Evolutionary conservation across 306 rosid genomes (phyloP).

Genomic region (Cucumis cinereus): DNA sequence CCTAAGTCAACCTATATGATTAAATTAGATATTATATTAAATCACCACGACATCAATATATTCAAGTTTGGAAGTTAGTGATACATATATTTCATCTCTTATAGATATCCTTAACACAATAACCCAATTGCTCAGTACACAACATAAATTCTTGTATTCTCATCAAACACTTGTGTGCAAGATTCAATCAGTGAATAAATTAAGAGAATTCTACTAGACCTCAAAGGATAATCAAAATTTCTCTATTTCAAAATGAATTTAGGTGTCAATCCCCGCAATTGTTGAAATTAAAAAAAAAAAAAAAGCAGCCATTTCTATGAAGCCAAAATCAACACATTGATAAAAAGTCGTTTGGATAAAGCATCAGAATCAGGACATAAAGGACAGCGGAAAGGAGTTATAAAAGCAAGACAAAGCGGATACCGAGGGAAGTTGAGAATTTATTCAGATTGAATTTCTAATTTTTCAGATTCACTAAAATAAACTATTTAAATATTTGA

Average conservation of each 20-base stretch:
- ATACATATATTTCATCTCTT: not conserved
- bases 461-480: not conserved
- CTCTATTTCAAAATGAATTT: not conserved
- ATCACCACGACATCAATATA: not conserved
- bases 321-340: too few species aligned
- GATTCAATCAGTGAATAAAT: not conserved
- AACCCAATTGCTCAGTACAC: not conserved
- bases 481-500: too few species aligned
- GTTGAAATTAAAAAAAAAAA: too few species aligned
- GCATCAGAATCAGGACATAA: not conserved
- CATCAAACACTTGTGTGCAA: not conserved
- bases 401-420: not conserved
- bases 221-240: not conserved
- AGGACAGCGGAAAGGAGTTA: not conserved
- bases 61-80: not conserved
- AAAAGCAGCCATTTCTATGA: too few species aligned
- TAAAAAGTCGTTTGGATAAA: not conserved
- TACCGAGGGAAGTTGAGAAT: not conserved
- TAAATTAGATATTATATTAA: not conserved
- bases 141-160: not conserved
- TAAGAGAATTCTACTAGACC: not conserved
- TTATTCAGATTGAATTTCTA: not conserved
- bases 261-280: too few species aligned
- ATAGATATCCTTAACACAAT: not conserved
- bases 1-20: too few species aligned